Evolutionary conservation across 2,329 filamentous ascomycete genomes (phyloP), one percentile per base, ranked within the genome.

Genomic region (Fusarium algeriense): DNA sequence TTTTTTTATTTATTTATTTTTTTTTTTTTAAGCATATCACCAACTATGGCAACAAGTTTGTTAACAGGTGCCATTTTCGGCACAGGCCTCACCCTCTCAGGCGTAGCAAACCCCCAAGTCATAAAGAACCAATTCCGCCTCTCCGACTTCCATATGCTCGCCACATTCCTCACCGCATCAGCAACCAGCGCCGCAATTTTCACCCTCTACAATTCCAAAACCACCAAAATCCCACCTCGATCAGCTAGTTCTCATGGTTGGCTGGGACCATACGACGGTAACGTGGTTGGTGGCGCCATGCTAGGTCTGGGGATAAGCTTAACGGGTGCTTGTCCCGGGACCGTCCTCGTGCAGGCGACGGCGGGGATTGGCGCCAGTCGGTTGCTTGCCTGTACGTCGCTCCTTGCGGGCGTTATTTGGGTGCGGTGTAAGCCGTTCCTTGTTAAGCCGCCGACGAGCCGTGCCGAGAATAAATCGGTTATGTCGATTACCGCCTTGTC

Each of bases 301-400:
- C 34, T 67, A 11, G 64, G 64, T 44, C 46, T 67, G 40, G 64
- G 64, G 32, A 67, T 67, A 61, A 67, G 63, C 48, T 67, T 67
- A 54, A 67, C 64, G 15, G 64, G 64, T 10, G 64, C 64, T 19
- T 67, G 64, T 32, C 64, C 63, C 19, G 64, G 64, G 15, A 67
- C 64, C 7, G 64, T 67, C 19, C 55, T 67, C 7, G 64, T 67
- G 14, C 64, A 67, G 12, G 64, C 63, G 19, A 54, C 43, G 3
- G 55, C 63, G 4, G 55, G 63, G 9, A 26, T 49, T 43, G 63
- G 63, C 5, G 34, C 56, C 38, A 66, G 61, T 45, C 30, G 63
- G 14, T 19, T 52, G 23, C 61, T 66, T 19, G 63, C 61, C 8
- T 52, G 28, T 19, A 60, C 44, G 7, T 66, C 34, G 30, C 53